Base-by-base conservation (phyloP, 345 rosid genomes). In the Boechera retrofracta region DNA sequence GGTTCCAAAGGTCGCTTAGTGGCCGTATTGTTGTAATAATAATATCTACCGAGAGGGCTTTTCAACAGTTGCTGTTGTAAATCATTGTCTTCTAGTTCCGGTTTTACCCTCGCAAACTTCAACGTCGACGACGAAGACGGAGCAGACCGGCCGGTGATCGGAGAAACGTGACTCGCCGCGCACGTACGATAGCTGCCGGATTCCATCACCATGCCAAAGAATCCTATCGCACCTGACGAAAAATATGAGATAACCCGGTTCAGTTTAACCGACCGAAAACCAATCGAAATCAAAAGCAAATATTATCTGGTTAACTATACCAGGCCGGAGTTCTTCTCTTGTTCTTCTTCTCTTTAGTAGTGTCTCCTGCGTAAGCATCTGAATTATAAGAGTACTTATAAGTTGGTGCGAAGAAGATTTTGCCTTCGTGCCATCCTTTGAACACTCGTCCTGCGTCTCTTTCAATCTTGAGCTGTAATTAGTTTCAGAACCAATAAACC, bases 291-390 rank as follows among this genome's bases (percentile, higher is more conserved):
- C 10, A 49, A 18, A 39, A 32, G 32, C 8, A n/a, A 0, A 41
- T 33, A 49, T 4, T 0, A 36, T 8, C 77, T 69, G 74, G 78
- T 60, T 60, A 9, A 71, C 3, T 11, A 33, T 92, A 92, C 99
- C 99, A 95, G 48, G 99, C 97, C 9, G 99, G 99, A 67, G 96
- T 95, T 85, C 99, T 84, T 79, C 99, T 84, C 79, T 95, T 94
- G 61, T 78, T 86, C 80, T 85, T 92, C 3, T 88, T 71, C 38
- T 88, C 85, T 54, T 88, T 85, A 2, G 59, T 79, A 0, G 84
- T 82, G 47, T 89, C 99, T 38, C 98, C 98, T 0, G 97, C 90
- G 35, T 92, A 92, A 39, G 76, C 81, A 67, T 95, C 96, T 1
- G 99, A 95, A 79, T 92, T 87, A 74, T 73, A 83, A 8, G 98